Percentiles rank a stretch among this genome's conserved stretches.
Conservation (phyloP, 1,139 yeast species). For the Magnusiomyces magnusii region DNA sequence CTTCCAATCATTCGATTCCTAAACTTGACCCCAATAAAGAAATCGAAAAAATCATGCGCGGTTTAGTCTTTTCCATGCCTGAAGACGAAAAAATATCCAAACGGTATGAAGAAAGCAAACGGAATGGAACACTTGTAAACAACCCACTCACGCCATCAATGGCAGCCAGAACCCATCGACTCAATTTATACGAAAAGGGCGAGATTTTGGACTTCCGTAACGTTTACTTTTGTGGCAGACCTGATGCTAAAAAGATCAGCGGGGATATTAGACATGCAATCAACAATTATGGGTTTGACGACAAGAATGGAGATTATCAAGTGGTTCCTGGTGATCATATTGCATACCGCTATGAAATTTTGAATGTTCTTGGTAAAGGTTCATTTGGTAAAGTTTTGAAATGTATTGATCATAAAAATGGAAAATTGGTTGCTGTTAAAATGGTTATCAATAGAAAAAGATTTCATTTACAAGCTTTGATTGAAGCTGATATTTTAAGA, state of each 20-base stretch:
- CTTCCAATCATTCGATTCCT: not conserved
- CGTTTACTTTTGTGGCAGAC: slow-evolving; percentile 37
- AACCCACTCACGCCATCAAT: slow-evolving; percentile 25
- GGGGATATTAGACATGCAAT: slow-evolving; percentile 39
- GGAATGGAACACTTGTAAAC: slow-evolving; percentile 8
- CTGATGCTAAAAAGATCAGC: slow-evolving; percentile 24
- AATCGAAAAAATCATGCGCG: slow-evolving; percentile 20
- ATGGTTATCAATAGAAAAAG: slow-evolving; percentile 66
- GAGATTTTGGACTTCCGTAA: slow-evolving; percentile 40
- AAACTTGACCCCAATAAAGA: slow-evolving; percentile 13
- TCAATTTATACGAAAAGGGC: slow-evolving; percentile 47
- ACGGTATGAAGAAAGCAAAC: slow-evolving; percentile 13
- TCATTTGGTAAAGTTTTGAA: slow-evolving; percentile 76
- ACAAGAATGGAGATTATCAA: slow-evolving; percentile 54
- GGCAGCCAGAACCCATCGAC: slow-evolving; percentile 13
- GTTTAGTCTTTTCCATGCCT: slow-evolving; percentile 19
- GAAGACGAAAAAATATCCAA: slow-evolving; percentile 14
- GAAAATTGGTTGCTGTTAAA: slow-evolving; percentile 58
- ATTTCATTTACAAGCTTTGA: slow-evolving; percentile 71
- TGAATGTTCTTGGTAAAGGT: slow-evolving; percentile 61
- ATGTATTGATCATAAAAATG: slow-evolving; percentile 60
- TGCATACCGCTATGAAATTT: slow-evolving; percentile 63
- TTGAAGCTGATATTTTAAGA: slow-evolving; percentile 65
- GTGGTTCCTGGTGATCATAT: slow-evolving; percentile 60
- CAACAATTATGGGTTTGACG: slow-evolving; percentile 52